These are phyloP conservation scores for Schizophyllum amplum DNA, from an alignment of 1,284 basidiomycete species.

Conservation along the genomic window DNA sequence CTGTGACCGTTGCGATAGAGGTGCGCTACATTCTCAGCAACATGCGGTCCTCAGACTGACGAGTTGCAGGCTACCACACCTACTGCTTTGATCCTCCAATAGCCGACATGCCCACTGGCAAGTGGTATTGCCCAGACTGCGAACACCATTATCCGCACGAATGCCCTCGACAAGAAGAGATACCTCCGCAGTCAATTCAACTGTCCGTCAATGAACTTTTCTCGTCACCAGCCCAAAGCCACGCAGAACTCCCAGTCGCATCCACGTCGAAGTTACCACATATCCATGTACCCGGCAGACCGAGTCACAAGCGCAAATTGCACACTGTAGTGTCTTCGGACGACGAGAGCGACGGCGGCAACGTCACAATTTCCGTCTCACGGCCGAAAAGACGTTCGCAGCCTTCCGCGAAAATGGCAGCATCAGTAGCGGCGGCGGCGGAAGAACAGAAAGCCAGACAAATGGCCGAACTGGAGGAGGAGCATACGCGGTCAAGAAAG, in stretches of 20 bases:
- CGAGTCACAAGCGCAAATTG: background rate
- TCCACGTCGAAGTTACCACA: background rate
- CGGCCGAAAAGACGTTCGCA: background rate
- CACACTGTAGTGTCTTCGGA: background rate
- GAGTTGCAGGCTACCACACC: slow-evolving; percentile 75
- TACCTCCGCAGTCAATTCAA: slow-evolving; percentile 33
- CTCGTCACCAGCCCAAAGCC: slow-evolving; percentile 1
- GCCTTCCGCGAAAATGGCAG: background rate
- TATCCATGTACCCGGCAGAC: background rate
- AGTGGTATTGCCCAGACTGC: slow-evolving; percentile 69
- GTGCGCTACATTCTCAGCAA: slow-evolving; percentile 26
- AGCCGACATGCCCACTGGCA: slow-evolving; percentile 61
- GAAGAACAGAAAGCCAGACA: slow-evolving; percentile 4
- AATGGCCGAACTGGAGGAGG: slow-evolving; percentile 8
- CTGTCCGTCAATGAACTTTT: slow-evolving; percentile 15
- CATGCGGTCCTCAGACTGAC: background rate
- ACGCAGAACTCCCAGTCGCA: background rate
- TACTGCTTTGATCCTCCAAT: slow-evolving; percentile 78
- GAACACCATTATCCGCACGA: slow-evolving; percentile 15
- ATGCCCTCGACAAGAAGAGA: slow-evolving; percentile 17
- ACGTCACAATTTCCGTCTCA: background rate
- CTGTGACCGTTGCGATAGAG: slow-evolving; percentile 93
- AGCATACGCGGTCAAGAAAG: slow-evolving; percentile 8
- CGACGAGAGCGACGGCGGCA: background rate
- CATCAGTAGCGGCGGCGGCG: background rate